These are phyloP conservation scores for Penicillium sp. DNA, from an alignment of 2,329 filamentous ascomycete genomes.

Conservation along the genomic window DNA sequence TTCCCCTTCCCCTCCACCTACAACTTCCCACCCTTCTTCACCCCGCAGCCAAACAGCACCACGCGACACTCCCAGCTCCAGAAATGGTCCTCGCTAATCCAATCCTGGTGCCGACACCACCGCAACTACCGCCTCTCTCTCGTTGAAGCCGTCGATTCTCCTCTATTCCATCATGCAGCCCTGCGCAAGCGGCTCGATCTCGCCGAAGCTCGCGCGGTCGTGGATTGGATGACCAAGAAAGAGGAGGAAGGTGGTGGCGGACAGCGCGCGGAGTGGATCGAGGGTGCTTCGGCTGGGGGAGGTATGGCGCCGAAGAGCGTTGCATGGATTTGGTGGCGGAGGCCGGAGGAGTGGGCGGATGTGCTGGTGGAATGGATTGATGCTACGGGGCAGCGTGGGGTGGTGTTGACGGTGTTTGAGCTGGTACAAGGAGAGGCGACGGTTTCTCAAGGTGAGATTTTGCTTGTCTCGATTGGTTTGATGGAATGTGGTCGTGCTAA, in stretches of 20 bases:
- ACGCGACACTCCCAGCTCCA: slow-evolving; percentile 58
- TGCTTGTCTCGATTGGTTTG: neutral
- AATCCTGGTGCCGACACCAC: slow-evolving; percentile 78
- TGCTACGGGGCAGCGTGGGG: slow-evolving; percentile 82
- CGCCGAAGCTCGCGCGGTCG: slow-evolving; percentile 54
- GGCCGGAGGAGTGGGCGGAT: slow-evolving; percentile 86
- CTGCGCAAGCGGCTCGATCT: slow-evolving; percentile 51
- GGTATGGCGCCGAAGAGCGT: slow-evolving; percentile 50
- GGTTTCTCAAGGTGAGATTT: slow-evolving; percentile 60
- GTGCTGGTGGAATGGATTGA: slow-evolving; percentile 78
- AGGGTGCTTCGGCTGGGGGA: slow-evolving; percentile 21
- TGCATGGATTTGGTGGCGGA: slow-evolving; percentile 81
- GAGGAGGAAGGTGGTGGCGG: slow-evolving; percentile 50
- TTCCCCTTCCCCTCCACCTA: slow-evolving; percentile 47
- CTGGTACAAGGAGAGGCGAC: slow-evolving; percentile 84
- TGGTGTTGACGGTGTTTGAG: slow-evolving; percentile 91
- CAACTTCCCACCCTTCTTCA: slow-evolving; percentile 57
- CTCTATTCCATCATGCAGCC: slow-evolving; percentile 56
- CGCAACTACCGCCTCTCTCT: slow-evolving; percentile 75
- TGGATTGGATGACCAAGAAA: slow-evolving; percentile 58
- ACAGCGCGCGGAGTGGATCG: slow-evolving; percentile 62
- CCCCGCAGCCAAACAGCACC: slow-evolving; percentile 48
- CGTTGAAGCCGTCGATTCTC: slow-evolving; percentile 59
- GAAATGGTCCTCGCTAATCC: slow-evolving; percentile 86
- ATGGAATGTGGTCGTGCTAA: slow-evolving; percentile 7